These are phyloP conservation scores for Daldinia caldariorum DNA, from an alignment of 495 filamentous ascomycete genomes.

Conservation along the genomic window DNA sequence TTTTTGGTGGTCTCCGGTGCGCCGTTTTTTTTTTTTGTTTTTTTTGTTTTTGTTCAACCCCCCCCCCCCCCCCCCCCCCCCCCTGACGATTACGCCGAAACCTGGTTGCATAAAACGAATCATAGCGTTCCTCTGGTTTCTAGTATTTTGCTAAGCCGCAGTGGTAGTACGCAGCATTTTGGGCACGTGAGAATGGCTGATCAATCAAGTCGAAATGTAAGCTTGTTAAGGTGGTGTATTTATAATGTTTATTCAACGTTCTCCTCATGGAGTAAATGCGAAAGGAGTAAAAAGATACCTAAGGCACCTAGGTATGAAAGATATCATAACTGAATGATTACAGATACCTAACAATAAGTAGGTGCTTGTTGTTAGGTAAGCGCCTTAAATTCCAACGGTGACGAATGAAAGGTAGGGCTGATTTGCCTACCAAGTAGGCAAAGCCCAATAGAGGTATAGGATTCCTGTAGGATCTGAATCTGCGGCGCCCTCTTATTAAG, in stretches of 20 bases:
- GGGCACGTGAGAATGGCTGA: neutral
- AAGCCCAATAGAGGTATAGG: neutral
- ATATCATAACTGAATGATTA: neutral
- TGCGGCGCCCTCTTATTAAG: neutral
- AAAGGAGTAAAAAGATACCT: neutral
- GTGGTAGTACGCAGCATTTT: neutral
- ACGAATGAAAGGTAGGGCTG: too few relatives aligned
- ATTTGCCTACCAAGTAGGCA: neutral
- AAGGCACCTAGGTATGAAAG: too few relatives aligned
- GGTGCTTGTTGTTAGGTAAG: neutral
- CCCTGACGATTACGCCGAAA: neutral
- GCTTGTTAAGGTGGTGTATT: neutral
- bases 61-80: too few relatives aligned
- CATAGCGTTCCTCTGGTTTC: neutral
- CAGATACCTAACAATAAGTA: neutral
- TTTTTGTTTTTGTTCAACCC: too few relatives aligned
- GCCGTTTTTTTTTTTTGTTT: too few relatives aligned
- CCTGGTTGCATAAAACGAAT: slow-evolving; percentile 11
- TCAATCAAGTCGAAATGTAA: neutral
- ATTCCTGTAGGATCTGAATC: neutral
- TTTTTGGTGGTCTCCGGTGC: too few relatives aligned
- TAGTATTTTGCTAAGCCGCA: slow-evolving; percentile 8
- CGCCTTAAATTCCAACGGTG: neutral
- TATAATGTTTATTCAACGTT: neutral
- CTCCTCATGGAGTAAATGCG: too few relatives aligned